Evolutionary conservation across 179 eudicot species (phyloP).

Genomic region (Heliamphora pulchella): DNA sequence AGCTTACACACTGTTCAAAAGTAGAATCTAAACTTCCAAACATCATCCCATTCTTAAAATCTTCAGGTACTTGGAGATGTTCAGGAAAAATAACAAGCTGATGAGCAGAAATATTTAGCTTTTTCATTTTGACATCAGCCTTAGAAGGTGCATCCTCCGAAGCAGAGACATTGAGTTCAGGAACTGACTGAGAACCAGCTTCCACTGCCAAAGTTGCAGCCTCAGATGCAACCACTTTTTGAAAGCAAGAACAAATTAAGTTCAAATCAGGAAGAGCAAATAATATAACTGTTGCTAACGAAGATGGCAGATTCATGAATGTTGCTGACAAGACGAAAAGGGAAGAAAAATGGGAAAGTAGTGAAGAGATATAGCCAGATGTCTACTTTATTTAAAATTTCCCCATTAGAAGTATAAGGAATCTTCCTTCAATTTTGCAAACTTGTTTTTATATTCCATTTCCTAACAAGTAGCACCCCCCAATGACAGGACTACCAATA

Average conservation of each 20-base stretch:
- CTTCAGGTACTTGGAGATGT: conserved; percentile 66
- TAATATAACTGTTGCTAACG: too few relatives aligned
- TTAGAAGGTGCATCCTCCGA: conserved; percentile 35
- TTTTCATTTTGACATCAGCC: conserved; percentile 29
- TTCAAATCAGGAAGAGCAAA: not conserved
- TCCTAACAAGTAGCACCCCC: not conserved
- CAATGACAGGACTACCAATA: not conserved
- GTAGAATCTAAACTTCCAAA: conserved; percentile 63
- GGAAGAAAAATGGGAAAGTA: not conserved
- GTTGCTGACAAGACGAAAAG: not conserved
- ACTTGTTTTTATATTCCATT: not conserved
- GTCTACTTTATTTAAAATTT: not conserved
- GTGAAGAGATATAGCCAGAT: not conserved
- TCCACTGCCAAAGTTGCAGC: conserved; percentile 9
- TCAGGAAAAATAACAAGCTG: conserved; percentile 63
- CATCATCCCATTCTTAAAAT: conserved; percentile 42
- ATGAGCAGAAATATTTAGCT: conserved; percentile 32
- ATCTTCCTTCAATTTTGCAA: not conserved
- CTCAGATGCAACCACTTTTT: conserved; percentile 19
- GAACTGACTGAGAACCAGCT: conserved; percentile 12
- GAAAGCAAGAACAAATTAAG: not conserved
- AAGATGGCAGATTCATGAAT: not conserved
- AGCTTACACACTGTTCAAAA: conserved; percentile 23
- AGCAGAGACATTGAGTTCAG: conserved; percentile 20
- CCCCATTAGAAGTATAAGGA: not conserved